Evolutionary conservation across 192 early-diverging fungal species (phyloP), one percentile per base, ranked within the genome.

Genomic region (Lobulomyces angularis): DNA sequence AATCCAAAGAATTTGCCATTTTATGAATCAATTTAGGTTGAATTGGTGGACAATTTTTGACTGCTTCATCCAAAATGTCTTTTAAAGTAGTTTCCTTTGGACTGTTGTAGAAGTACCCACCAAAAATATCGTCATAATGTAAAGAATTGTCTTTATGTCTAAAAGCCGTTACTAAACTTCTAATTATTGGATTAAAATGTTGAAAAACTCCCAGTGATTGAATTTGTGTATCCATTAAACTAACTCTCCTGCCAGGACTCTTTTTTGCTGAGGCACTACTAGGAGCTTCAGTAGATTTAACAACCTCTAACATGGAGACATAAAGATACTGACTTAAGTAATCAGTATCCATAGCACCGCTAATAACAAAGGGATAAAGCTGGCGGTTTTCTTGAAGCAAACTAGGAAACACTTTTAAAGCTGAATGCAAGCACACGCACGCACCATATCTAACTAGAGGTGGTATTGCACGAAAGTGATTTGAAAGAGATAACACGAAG

Each of bases 301-400:
- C 9, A 46, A 9, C 12, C 1, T 57, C 19, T 9, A 70, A 44
- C 55, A 69, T 69, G 1, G 59, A 48, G n/a, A 64, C 17, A 40
- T 75, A 73, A 28, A 75, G 50, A 28, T 59, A 69, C 6, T 61
- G 46, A 18, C 49, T 49, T n/a, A 62, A 45, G 36, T 57, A 62
- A 43, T 75, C 72, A 5, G 62, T 74, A 43, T 75, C 72, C 26
- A 74, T 21, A 2, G 54, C 53, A 5, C 72, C 72, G 24, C 59
- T 50, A 32, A 75, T 43, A 11, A 75, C 48, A 48, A 43, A 53
- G 8, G 53, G 35, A 27, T 51, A 52, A 4, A 75, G 46, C 30
- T 56, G 38, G 5, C 48, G 43, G 38, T 62, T 42, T 31, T 50
- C 37, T 0, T 35, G 18, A n/a, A 57, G 29, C 22, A 75, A 32